Base-by-base conservation (phyloP, 2,329 filamentous ascomycete genomes). In the Apiospora aurea region DNA sequence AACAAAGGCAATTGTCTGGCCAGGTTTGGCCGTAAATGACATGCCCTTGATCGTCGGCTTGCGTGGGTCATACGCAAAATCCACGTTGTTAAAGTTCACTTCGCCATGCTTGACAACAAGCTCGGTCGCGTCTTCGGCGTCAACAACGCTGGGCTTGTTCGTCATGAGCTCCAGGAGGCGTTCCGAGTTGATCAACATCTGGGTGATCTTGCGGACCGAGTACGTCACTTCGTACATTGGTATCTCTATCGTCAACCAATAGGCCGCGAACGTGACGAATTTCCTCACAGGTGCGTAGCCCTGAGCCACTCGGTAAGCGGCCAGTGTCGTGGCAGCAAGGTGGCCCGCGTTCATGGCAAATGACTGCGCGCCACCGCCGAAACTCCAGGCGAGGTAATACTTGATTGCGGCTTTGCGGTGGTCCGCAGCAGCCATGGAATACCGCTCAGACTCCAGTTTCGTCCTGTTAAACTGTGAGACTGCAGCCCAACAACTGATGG, bases 101-200 rank as follows among this genome's bases (percentile, higher is more conserved):
- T 83, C 81, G 0, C 88, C 88, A 4, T 81, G 76, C 0, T 80
- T 81, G 11, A 88, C 77, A 0, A 80, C 76, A 1, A 92, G 79
- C 1, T 83, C 77, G 16, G 75, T 78, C 0, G 88, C 87, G 11
- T 80, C 81, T 2, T 83, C 81, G 46, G 81, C 81, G 64, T 91
- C 87, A 0, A 79, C 78, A 10, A 92, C 85, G 1, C 83, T 86
- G 0, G 90, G 85, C 72, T 91, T 87, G 8, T 87, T 89, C 67
- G 88, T 85, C 10, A 93, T 82, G 0, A 92, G 83, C 72, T 85
- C 81, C 0, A 88, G 83, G 7, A 92, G 82, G 4, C 89, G 86
- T 76, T 94, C 91, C 0, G 91, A 90, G 76, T 93, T 89, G 49
- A 93, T 88, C 38, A 94, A 81, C 67, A 89, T 86, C 26, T 80